phyloP scores from a whole-genome alignment of 1,139 yeast species.

The Blastobotrys indianensis region DNA sequence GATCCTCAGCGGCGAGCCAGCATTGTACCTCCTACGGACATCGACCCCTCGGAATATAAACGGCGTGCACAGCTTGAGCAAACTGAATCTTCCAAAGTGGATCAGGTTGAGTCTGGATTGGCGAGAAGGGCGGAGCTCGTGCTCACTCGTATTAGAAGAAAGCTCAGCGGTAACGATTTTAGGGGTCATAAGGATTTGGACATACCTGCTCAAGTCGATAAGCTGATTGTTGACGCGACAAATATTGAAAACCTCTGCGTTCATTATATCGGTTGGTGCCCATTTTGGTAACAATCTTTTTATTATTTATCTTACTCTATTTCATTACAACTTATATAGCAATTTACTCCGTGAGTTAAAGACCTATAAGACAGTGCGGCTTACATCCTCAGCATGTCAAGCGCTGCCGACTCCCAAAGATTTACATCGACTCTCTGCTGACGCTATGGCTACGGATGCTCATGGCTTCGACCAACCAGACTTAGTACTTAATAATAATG shows the following conservation, averaged over 20 bases:
- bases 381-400: background rate
- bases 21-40: constrained; percentile 10
- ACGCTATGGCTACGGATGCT: background rate
- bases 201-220: constrained; percentile 88
- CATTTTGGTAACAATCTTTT: constrained; percentile 65
- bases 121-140: constrained; percentile 92
- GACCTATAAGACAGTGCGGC: background rate
- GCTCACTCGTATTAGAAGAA: constrained; percentile 82
- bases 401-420: too few species aligned
- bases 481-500: constrained; percentile 4
- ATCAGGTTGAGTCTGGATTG: constrained; percentile 56
- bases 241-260: constrained; percentile 94
- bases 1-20: constrained; percentile 3
- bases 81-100: constrained; percentile 65
- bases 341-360: background rate
- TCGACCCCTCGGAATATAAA: constrained; percentile 55
- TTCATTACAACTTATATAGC: background rate
- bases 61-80: constrained; percentile 73
- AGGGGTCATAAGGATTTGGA: constrained; percentile 63
- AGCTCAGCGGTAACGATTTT: constrained; percentile 91
- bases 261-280: constrained; percentile 98
- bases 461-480: constrained; percentile 33
- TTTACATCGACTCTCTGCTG: too few species aligned
- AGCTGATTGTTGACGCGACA: constrained; percentile 91
- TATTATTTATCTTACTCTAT: background rate